Conservation (phyloP, 306 rosid genomes). For the Fragaria vesca region DNA sequence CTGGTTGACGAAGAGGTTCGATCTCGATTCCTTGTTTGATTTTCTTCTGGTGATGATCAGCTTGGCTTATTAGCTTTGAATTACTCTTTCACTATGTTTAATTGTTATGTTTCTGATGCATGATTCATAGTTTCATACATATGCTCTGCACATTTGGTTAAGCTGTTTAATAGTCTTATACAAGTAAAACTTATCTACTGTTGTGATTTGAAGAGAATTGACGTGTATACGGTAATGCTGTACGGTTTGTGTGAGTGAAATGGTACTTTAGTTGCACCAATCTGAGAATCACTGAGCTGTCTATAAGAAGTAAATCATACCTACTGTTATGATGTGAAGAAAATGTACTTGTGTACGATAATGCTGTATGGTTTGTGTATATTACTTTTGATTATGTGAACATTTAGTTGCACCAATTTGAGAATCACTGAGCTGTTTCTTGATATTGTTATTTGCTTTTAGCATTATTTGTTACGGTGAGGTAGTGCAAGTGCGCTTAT, state of each 20-base stretch:
- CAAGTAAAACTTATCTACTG: neutral
- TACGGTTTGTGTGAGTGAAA: neutral
- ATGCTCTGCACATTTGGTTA: neutral
- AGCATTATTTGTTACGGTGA: neutral
- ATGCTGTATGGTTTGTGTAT: neutral
- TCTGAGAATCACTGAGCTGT: too few species aligned
- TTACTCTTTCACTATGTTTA: neutral
- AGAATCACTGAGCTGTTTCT: neutral
- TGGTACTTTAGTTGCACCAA: too few species aligned
- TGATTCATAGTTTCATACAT: neutral
- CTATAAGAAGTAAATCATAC: too few species aligned
- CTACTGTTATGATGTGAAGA: neutral
- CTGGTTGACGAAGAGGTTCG: conserved; percentile 81
- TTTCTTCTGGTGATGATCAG: neutral
- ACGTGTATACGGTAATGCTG: neutral
- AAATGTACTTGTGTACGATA: neutral
- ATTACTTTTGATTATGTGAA: neutral
- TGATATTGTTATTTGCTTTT: neutral
- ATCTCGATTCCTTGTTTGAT: neutral
- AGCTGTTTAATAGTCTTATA: neutral
- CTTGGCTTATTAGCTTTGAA: neutral
- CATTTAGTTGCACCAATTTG: neutral
- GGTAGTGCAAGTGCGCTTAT: neutral
- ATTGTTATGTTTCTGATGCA: neutral
- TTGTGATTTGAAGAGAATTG: neutral